A percentile compares a stretch with the other conserved stretches of the same genome.
Conservation (phyloP, 1,284 basidiomycete genomes). For the Naganishia liquefaciens region DNA sequence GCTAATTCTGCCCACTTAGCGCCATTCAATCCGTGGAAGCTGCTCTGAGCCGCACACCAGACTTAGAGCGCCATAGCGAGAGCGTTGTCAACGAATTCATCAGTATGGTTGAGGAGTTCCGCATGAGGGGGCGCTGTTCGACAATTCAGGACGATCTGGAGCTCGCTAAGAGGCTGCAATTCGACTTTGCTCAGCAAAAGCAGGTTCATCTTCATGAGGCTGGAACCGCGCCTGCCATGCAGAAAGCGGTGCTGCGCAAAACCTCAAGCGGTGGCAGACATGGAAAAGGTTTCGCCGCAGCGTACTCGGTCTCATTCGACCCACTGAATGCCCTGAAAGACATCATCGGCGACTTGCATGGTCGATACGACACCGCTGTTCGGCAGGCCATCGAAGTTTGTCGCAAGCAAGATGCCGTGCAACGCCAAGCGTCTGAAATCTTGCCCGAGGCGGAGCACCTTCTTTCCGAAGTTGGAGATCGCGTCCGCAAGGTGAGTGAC, state of each 20-base stretch:
- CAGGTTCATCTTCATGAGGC: neutral
- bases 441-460: slow-evolving; percentile 20
- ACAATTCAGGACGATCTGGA: slow-evolving; percentile 4
- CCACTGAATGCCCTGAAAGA: slow-evolving; percentile 1
- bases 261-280: neutral
- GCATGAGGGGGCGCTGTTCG: slow-evolving; percentile 3
- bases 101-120: slow-evolving; percentile 4
- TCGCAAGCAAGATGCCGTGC: slow-evolving; percentile 21
- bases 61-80: slow-evolving; percentile 4
- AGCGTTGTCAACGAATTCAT: slow-evolving; percentile 10
- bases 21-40: slow-evolving; percentile 13
- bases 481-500: slow-evolving; percentile 15
- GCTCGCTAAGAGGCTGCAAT: neutral
- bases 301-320: neutral
- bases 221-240: neutral
- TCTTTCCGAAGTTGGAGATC: slow-evolving; percentile 21
- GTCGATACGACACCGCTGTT: slow-evolving; percentile 7
- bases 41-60: slow-evolving; percentile 5
- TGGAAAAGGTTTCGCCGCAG: neutral
- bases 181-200: neutral
- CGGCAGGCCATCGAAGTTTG: slow-evolving; percentile 18
- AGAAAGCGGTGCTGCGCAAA: neutral
- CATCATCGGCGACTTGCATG: slow-evolving; percentile 10
- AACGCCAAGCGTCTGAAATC: slow-evolving; percentile 11
- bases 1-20: neutral